Percentiles rank a stretch among this genome's conserved stretches.
Conservation (phyloP, 352 stramenopile genomes). For the Phytophthora rubi region DNA sequence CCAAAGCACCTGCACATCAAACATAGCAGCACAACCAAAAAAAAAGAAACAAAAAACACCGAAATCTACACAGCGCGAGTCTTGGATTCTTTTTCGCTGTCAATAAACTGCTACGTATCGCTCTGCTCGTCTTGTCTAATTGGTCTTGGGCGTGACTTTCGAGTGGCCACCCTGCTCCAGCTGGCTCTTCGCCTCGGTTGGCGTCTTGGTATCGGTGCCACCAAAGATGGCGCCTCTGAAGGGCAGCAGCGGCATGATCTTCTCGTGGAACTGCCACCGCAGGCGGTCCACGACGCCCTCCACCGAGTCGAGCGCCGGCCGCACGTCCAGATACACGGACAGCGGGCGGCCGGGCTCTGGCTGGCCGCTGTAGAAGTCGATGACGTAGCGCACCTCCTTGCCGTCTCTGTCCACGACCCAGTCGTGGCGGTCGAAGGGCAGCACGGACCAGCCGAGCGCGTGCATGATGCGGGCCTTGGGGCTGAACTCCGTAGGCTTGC, state of each 20-base stretch:
- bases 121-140: conserved; percentile 28
- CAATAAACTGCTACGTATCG: conserved; percentile 21
- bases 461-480: conserved; percentile 95
- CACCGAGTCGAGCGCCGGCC: conserved; percentile 94
- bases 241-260: conserved; percentile 71
- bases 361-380: conserved; percentile 99
- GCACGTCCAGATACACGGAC: conserved; percentile 96
- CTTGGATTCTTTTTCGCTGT: conserved; percentile 20
- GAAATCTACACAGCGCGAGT: conserved; percentile 11
- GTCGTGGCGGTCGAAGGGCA: conserved; percentile 98
- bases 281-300: conserved; percentile 78
- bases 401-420: conserved; percentile 95
- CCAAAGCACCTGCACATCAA: not conserved
- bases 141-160: conserved; percentile 44
- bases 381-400: conserved; percentile 96
- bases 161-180: conserved; percentile 34
- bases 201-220: conserved; percentile 2
- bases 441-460: conserved; percentile 87
- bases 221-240: conserved; percentile 66
- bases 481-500: conserved; percentile 94
- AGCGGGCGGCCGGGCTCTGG: conserved; percentile 72
- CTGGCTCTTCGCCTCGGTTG: not conserved
- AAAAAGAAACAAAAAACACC: too few relatives aligned
- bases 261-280: conserved; percentile 83
- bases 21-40: not conserved